Percentiles rank a stretch among this genome's conserved stretches.
These are phyloP conservation scores for Nevesoporus exiguus DNA, from an alignment of 768 basidiomycete genomes.

Conservation along the genomic window DNA sequence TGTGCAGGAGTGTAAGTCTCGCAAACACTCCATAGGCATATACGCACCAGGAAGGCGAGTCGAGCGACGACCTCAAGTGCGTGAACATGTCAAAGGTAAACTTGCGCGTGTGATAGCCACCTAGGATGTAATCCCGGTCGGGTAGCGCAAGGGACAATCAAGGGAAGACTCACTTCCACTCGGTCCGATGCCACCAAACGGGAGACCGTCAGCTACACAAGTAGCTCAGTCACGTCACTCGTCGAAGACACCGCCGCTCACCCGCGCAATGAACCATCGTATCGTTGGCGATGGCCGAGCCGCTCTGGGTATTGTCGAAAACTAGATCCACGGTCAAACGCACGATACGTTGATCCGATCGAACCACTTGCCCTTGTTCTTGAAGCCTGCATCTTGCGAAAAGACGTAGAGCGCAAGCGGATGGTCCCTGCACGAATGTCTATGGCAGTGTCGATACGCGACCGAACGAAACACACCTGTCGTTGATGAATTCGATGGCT, in stretches of 20 bases:
- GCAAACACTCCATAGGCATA: not conserved
- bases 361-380: constrained; percentile 51
- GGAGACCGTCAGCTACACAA: constrained; percentile 52
- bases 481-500: constrained; percentile 66
- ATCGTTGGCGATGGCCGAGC: constrained; percentile 69
- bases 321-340: constrained; percentile 39
- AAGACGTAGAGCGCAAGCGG: constrained; percentile 81
- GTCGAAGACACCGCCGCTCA: constrained; percentile 25
- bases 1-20: not conserved
- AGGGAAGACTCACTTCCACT: constrained; percentile 58
- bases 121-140: constrained; percentile 31
- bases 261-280: constrained; percentile 56
- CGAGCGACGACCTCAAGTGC: constrained; percentile 57
- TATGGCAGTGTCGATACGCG: not conserved
- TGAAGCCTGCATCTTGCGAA: constrained; percentile 53
- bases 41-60: constrained; percentile 37
- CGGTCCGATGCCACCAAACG: constrained; percentile 70
- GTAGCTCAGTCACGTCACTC: not conserved
- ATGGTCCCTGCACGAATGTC: constrained; percentile 48
- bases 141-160: not conserved
- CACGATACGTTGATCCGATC: not conserved
- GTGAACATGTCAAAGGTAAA: constrained; percentile 77
- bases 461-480: constrained; percentile 37
- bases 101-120: constrained; percentile 69
- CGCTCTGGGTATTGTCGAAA: constrained; percentile 66